These are phyloP conservation scores for Conringia planisiliqua DNA, from an alignment of 345 rosid genomes.

Conservation along the genomic window DNA sequence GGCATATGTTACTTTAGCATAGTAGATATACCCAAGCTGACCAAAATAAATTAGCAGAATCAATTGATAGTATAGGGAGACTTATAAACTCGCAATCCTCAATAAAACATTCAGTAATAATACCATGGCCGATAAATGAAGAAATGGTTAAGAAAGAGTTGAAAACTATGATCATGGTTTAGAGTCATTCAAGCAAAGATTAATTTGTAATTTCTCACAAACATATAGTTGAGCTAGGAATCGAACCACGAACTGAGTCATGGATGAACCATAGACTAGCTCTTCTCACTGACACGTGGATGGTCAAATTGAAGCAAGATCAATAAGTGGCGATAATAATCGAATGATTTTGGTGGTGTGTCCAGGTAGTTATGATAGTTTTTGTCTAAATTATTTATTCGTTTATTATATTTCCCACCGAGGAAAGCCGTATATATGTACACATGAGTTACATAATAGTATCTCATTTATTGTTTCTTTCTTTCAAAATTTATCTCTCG, in stretches of 20 bases:
- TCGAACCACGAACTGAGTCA: too few species aligned
- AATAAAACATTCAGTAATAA: background rate
- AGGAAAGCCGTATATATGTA: constrained; percentile 1
- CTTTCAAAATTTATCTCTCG: background rate
- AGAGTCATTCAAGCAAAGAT: background rate
- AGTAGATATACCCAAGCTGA: background rate
- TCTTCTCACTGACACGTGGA: background rate
- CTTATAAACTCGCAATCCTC: background rate
- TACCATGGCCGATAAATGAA: background rate
- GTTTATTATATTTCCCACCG: constrained; percentile 3
- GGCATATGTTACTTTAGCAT: background rate
- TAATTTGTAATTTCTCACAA: background rate
- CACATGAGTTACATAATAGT: background rate
- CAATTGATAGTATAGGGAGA: background rate
- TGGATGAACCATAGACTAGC: background rate
- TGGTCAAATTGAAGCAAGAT: too few species aligned
- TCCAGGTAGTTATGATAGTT: too few species aligned
- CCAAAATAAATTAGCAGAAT: background rate
- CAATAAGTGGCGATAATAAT: too few species aligned
- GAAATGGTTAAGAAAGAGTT: background rate
- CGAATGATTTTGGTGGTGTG: too few species aligned
- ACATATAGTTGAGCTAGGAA: background rate
- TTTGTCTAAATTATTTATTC: background rate
- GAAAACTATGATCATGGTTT: background rate
- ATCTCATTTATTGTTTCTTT: background rate